A percentile compares a stretch with the other conserved stretches of the same genome.
phyloP scores from a whole-genome alignment of 345 rosid species.

The Salix arbutifolia region DNA sequence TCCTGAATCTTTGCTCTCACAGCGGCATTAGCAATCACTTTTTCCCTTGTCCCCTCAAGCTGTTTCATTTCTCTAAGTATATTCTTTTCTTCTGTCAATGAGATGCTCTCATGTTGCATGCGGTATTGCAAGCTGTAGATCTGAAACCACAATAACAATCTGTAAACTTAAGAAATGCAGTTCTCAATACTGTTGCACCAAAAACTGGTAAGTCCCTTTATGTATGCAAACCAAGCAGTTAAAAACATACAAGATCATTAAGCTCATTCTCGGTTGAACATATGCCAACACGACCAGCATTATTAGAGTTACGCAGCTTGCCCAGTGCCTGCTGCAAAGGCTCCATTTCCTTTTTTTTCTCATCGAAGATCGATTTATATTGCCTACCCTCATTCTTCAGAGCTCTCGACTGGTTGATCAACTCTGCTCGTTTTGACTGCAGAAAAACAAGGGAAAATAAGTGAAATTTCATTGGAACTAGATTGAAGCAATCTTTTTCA shows the following conservation, averaged over 20 bases:
- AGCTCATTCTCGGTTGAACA: slow-evolving; percentile 97
- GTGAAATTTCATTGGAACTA: neutral
- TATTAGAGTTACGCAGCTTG: slow-evolving; percentile 52
- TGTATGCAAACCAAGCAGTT: slow-evolving; percentile 8
- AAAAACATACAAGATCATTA: slow-evolving; percentile 55
- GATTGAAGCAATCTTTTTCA: neutral
- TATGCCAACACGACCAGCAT: slow-evolving; percentile 41
- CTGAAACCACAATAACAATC: slow-evolving; percentile 41
- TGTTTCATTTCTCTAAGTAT: slow-evolving; percentile 79
- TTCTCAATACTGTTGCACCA: neutral
- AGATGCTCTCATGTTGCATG: slow-evolving; percentile 91
- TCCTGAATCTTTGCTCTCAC: slow-evolving; percentile 80
- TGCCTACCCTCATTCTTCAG: slow-evolving; percentile 34
- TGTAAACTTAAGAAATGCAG: slow-evolving; percentile 4
- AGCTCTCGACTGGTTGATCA: slow-evolving; percentile 40
- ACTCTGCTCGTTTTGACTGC: slow-evolving; percentile 46
- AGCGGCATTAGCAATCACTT: slow-evolving; percentile 80
- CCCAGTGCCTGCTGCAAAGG: slow-evolving; percentile 89
- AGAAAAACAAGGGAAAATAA: slow-evolving; percentile 1
- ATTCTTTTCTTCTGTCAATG: slow-evolving; percentile 89
- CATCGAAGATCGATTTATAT: slow-evolving; percentile 45
- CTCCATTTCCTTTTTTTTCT: slow-evolving; percentile 71
- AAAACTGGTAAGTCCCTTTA: neutral
- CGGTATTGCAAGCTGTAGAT: slow-evolving; percentile 70
- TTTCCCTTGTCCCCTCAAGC: slow-evolving; percentile 89